A percentile compares a stretch with the other conserved stretches of the same genome.
These are phyloP conservation scores for Nicotiana otophora DNA, from an alignment of 257 asterid genomes.

Conservation along the genomic window DNA sequence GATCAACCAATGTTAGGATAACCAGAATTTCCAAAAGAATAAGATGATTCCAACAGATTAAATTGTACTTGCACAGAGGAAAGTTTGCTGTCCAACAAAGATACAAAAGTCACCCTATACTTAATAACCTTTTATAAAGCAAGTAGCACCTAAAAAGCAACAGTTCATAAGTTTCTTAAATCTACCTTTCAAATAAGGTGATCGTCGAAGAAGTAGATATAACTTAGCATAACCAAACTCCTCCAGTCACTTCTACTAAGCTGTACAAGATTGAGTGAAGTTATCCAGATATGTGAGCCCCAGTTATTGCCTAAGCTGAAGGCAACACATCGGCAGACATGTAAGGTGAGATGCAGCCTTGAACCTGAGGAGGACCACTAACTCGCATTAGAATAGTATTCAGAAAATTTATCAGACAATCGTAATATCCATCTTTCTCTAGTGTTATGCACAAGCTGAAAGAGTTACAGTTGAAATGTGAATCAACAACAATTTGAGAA, in stretches of 20 bases:
- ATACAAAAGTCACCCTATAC: not conserved
- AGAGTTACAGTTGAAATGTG: not conserved
- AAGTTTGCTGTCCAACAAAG: not conserved
- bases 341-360: slow-evolving; percentile 82
- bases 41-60: not conserved
- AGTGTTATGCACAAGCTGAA: not conserved
- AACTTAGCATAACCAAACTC: slow-evolving; percentile 2
- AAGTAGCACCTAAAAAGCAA: not conserved
- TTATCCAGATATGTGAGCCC: not conserved
- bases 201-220: not conserved
- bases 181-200: not conserved
- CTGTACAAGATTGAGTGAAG: not conserved
- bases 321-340: slow-evolving; percentile 67
- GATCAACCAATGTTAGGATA: not conserved
- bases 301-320: slow-evolving; percentile 26
- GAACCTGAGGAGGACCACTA: slow-evolving; percentile 51
- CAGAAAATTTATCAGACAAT: not conserved
- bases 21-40: slow-evolving; percentile 3
- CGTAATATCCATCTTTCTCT: not conserved
- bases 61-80: not conserved
- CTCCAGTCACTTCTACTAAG: not conserved
- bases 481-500: slow-evolving; percentile 1
- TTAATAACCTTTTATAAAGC: not conserved
- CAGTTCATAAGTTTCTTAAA: not conserved
- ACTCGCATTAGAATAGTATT: slow-evolving; percentile 1